Evolutionary conservation across 345 rosid genomes (phyloP).

Genomic region (Zanthoxylum bungeanum): DNA sequence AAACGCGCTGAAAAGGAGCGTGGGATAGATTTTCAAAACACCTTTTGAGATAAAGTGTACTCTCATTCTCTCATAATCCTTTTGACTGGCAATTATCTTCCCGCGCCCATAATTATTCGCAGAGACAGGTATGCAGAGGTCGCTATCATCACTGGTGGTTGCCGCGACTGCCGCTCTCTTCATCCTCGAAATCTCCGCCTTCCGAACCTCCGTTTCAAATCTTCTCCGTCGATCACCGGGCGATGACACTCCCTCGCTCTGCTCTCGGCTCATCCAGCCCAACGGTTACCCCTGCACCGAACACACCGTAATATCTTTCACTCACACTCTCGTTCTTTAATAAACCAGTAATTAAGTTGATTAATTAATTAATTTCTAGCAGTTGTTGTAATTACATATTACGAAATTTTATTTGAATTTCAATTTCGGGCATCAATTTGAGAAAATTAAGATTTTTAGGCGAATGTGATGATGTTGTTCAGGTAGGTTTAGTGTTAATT

Average conservation of each 20-base stretch:
- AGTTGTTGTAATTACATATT: neutral
- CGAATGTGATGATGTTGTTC: neutral
- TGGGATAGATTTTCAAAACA: too few relatives aligned
- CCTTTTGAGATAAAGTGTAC: too few relatives aligned
- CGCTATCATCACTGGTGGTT: neutral
- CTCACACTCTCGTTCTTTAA: constrained; percentile 6
- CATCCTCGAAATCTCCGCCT: constrained; percentile 6
- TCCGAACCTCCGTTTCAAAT: constrained; percentile 10
- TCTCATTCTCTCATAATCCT: too few relatives aligned
- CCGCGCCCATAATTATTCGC: neutral
- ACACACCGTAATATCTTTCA: constrained; percentile 51
- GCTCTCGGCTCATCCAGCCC: constrained; percentile 56
- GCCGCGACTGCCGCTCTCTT: constrained; percentile 6
- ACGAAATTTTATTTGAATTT: neutral
- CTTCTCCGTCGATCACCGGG: constrained; percentile 28
- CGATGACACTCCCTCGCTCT: constrained; percentile 34
- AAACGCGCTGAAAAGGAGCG: neutral
- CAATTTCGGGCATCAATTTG: too few relatives aligned
- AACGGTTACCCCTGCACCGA: constrained; percentile 79
- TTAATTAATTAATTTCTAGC: too few relatives aligned
- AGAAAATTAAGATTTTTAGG: neutral
- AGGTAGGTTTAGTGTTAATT: neutral
- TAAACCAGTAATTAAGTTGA: neutral
- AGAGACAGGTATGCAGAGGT: neutral
- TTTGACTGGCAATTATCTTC: neutral